These are phyloP conservation scores for Raphanus hybrid DNA, from an alignment of 441 rosid genomes.

Conservation along the genomic window DNA sequence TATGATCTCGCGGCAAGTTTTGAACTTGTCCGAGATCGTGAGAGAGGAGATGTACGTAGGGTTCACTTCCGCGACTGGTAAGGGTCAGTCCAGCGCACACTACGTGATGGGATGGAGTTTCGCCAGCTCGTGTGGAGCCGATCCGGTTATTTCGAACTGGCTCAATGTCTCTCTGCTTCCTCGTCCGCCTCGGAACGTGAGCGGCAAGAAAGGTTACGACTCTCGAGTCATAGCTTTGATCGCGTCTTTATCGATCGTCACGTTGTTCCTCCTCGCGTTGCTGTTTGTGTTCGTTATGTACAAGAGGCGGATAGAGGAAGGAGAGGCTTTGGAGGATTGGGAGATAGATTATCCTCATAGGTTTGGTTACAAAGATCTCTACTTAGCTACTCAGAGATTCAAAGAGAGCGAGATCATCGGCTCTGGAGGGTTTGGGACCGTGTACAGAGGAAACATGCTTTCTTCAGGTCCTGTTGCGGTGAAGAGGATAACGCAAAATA, in stretches of 20 bases:
- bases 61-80: constrained; percentile 70
- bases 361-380: constrained; percentile 36
- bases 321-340: constrained; percentile 38
- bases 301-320: constrained; percentile 27
- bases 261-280: constrained; percentile 41
- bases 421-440: constrained; percentile 37
- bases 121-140: constrained; percentile 36
- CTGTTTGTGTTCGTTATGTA: constrained; percentile 32
- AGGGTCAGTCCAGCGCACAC: constrained; percentile 52
- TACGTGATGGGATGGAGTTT: constrained; percentile 76
- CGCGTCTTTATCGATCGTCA: constrained; percentile 44
- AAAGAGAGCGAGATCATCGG: constrained; percentile 35
- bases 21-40: constrained; percentile 35
- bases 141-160: constrained; percentile 29
- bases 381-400: constrained; percentile 28
- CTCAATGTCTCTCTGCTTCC: constrained; percentile 52
- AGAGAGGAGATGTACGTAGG: constrained; percentile 55
- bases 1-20: constrained; percentile 18
- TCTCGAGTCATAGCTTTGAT: constrained; percentile 49
- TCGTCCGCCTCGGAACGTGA: constrained; percentile 7
- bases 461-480: constrained; percentile 27
- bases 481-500: constrained; percentile 20
- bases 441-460: constrained; percentile 27
- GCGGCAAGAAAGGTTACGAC: constrained; percentile 30
- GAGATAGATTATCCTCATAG: constrained; percentile 36